Conservation (phyloP, 2,329 filamentous ascomycete genomes). For the Fusarium circinatum region DNA sequence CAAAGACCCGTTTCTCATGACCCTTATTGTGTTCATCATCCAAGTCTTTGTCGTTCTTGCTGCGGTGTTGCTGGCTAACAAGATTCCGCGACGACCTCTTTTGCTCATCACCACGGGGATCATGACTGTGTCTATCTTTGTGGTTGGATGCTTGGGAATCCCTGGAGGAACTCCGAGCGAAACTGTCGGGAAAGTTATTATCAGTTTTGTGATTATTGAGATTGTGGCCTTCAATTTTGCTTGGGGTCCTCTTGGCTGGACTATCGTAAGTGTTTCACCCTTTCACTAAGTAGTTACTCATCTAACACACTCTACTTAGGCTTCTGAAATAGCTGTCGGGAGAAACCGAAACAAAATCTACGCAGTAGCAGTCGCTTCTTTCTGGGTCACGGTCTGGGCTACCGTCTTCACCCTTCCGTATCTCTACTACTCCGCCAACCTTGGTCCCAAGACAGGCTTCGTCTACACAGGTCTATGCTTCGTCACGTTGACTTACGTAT, state of each 20-base stretch:
- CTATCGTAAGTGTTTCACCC: slow-evolving; percentile 43
- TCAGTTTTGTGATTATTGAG: slow-evolving; percentile 55
- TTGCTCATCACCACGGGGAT: slow-evolving; percentile 52
- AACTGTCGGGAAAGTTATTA: slow-evolving; percentile 51
- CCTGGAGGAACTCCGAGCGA: slow-evolving; percentile 42
- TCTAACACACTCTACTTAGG: slow-evolving; percentile 30
- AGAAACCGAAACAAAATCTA: slow-evolving; percentile 53
- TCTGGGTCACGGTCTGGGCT: slow-evolving; percentile 56
- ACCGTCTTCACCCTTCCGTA: slow-evolving; percentile 54
- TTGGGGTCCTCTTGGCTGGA: slow-evolving; percentile 53
- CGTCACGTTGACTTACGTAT: slow-evolving; percentile 50
- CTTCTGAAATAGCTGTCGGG: slow-evolving; percentile 59
- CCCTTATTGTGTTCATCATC: slow-evolving; percentile 54
- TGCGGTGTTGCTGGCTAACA: slow-evolving; percentile 54
- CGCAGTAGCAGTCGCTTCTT: slow-evolving; percentile 52
- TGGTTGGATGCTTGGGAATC: slow-evolving; percentile 55
- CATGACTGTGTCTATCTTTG: slow-evolving; percentile 54
- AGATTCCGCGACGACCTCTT: slow-evolving; percentile 51
- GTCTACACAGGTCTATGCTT: slow-evolving; percentile 50
- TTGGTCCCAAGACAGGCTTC: slow-evolving; percentile 53
- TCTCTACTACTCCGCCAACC: slow-evolving; percentile 52
- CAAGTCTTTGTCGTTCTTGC: slow-evolving; percentile 55
- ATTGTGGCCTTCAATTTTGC: slow-evolving; percentile 58
- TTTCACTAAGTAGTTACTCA: too few species aligned
- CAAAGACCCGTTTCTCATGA: slow-evolving; percentile 54